Conservation (phyloP, 345 rosid genomes). For the Eucalyptus regnans region DNA sequence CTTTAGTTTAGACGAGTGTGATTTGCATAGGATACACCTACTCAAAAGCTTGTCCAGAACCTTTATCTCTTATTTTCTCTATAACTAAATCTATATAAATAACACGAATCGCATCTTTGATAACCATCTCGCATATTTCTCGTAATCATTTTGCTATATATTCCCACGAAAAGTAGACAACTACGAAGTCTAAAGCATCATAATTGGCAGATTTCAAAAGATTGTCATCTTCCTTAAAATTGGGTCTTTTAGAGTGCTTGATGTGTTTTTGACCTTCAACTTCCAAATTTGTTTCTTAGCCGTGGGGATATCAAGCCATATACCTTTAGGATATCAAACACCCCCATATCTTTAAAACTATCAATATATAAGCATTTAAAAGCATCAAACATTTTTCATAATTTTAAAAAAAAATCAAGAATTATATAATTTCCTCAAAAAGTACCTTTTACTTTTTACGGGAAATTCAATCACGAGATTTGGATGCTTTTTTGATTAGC, state of each 20-base stretch:
- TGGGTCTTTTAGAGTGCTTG: not conserved
- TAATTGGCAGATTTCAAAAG: not conserved
- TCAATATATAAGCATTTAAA: too few species aligned
- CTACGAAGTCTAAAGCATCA: not conserved
- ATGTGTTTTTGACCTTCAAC: not conserved
- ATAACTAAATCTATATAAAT: not conserved
- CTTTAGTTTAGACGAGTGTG: not conserved
- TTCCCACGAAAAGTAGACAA: not conserved
- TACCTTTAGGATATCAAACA: not conserved
- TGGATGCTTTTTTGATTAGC: not conserved
- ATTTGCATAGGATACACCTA: not conserved
- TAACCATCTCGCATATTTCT: not conserved
- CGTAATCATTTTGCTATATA: not conserved
- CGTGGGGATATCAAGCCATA: not conserved
- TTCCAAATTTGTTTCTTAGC: not conserved
- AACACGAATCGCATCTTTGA: fast-evolving
- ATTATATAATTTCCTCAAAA: too few species aligned
- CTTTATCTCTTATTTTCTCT: not conserved
- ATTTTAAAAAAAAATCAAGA: too few species aligned
- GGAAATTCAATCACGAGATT: not conserved
- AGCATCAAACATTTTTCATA: not conserved
- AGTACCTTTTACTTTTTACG: not conserved
- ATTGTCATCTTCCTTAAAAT: not conserved
- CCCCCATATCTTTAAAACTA: not conserved
- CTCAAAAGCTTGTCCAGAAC: not conserved